Evolutionary conservation across 768 basidiomycete genomes (phyloP).

Genomic region (Boletus subcaerulescens): DNA sequence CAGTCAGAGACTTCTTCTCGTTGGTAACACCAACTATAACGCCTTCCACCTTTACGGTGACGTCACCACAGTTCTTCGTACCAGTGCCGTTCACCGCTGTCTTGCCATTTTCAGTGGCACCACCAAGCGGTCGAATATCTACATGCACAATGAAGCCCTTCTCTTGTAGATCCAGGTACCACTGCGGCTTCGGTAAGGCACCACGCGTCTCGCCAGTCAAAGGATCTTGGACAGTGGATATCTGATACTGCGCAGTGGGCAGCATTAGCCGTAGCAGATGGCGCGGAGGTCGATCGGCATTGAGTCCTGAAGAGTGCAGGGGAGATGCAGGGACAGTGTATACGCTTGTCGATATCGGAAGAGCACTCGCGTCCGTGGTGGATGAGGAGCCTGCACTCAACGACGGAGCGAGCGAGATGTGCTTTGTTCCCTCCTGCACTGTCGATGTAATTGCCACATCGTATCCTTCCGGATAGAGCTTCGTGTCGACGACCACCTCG

Average conservation of each 20-base stretch:
- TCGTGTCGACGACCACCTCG: slow-evolving; percentile 80
- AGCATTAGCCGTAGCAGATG: slow-evolving; percentile 77
- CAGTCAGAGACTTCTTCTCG: slow-evolving; percentile 76
- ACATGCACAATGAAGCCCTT: slow-evolving; percentile 57
- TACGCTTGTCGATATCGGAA: slow-evolving; percentile 58
- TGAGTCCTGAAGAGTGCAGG: slow-evolving; percentile 69
- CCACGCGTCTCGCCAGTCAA: slow-evolving; percentile 65
- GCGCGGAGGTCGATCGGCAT: slow-evolving; percentile 50
- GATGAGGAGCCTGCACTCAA: neutral
- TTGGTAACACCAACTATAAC: slow-evolving; percentile 45
- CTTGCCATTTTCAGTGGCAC: neutral
- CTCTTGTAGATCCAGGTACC: slow-evolving; percentile 68
- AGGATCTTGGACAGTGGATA: slow-evolving; percentile 76
- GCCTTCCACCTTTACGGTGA: slow-evolving; percentile 37
- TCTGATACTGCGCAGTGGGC: slow-evolving; percentile 80
- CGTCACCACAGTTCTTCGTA: slow-evolving; percentile 6
- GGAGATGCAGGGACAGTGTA: slow-evolving; percentile 82
- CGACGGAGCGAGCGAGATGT: slow-evolving; percentile 34
- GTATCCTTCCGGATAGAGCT: slow-evolving; percentile 77
- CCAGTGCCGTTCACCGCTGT: slow-evolving; percentile 1
- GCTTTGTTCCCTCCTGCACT: slow-evolving; percentile 37
- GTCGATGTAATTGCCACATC: slow-evolving; percentile 46
- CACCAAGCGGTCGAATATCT: slow-evolving; percentile 50
- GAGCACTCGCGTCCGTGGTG: slow-evolving; percentile 16
- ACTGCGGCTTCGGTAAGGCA: slow-evolving; percentile 63